Conservation (phyloP, 495 filamentous ascomycete species). For the Friedmanniomyces endolithicus region DNA sequence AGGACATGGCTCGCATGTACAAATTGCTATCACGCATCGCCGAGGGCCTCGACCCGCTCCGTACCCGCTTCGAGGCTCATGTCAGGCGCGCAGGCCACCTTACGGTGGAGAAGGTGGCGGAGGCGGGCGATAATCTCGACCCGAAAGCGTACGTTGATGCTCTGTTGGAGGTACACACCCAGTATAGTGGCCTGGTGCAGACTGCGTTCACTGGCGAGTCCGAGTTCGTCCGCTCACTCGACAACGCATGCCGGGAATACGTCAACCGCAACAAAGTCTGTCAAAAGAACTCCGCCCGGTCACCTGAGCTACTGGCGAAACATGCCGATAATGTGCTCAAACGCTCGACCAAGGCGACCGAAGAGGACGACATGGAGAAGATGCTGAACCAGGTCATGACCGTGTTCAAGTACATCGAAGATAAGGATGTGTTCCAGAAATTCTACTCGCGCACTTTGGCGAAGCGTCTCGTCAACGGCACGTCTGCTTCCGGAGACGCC, state of each 20-base stretch:
- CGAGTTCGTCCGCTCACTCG: constrained; percentile 90
- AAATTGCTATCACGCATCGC: constrained; percentile 78
- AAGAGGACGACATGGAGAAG: constrained; percentile 85
- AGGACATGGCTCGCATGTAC: constrained; percentile 95
- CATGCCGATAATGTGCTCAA: constrained; percentile 91
- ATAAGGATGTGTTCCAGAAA: constrained; percentile 99
- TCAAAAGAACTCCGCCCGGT: constrained; percentile 80
- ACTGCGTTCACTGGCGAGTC: constrained; percentile 89
- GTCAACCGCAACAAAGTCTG: constrained; percentile 95
- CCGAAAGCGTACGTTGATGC: constrained; percentile 95
- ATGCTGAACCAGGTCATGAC: constrained; percentile 96
- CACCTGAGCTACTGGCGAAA: constrained; percentile 86
- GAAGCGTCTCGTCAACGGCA: constrained; percentile 85
- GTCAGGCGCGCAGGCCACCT: constrained; percentile 77
- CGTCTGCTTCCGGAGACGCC: constrained; percentile 88
- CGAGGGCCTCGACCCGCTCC: constrained; percentile 82
- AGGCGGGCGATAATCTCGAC: constrained; percentile 80
- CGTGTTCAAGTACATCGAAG: constrained; percentile 99
- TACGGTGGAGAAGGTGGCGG: constrained; percentile 82
- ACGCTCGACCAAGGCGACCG: constrained; percentile 72
- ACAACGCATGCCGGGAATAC: constrained; percentile 95
- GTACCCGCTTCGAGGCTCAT: constrained; percentile 80
- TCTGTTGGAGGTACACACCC: constrained; percentile 81
- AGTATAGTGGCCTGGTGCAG: constrained; percentile 84
- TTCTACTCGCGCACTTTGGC: constrained; percentile 97